These are phyloP conservation scores for Zygosaccharomyces sapae DNA, from an alignment of 1,139 yeast genomes.

Conservation along the genomic window DNA sequence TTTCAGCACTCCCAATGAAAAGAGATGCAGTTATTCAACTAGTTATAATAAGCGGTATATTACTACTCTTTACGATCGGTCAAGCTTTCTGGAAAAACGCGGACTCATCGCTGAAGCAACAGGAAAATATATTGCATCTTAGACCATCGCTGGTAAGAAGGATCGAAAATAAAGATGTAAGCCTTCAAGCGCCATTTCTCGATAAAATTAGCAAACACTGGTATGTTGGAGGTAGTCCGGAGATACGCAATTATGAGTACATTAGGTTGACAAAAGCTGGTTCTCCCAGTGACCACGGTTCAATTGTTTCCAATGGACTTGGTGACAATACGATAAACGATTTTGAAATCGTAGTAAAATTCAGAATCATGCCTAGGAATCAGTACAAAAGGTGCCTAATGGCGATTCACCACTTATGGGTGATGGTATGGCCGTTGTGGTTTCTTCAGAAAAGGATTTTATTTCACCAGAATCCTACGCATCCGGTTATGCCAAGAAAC, in stretches of 20 bases:
- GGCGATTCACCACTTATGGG: conserved; percentile 86
- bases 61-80: conserved; percentile 6
- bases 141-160: conserved; percentile 12
- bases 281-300: conserved; percentile 51
- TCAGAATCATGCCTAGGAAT: conserved; percentile 56
- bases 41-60: conserved; percentile 6
- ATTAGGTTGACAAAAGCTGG: conserved; percentile 53
- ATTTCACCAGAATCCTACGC: conserved; percentile 25
- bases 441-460: conserved; percentile 38
- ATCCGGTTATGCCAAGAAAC: conserved; percentile 29
- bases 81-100: not conserved
- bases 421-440: conserved; percentile 58
- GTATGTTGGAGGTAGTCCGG: conserved; percentile 53
- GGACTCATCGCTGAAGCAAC: not conserved
- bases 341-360: conserved; percentile 67
- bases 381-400: conserved; percentile 42
- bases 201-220: conserved; percentile 48
- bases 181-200: conserved; percentile 45
- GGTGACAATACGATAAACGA: conserved; percentile 40
- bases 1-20: conserved; percentile 3
- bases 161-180: conserved; percentile 37
- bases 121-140: not conserved
- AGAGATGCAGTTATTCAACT: conserved; percentile 7
- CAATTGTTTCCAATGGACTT: conserved; percentile 43
- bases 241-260: conserved; percentile 50